Base-by-base conservation (phyloP, 148 eudicot genomes). In the Dianthus caryophyllus region DNA sequence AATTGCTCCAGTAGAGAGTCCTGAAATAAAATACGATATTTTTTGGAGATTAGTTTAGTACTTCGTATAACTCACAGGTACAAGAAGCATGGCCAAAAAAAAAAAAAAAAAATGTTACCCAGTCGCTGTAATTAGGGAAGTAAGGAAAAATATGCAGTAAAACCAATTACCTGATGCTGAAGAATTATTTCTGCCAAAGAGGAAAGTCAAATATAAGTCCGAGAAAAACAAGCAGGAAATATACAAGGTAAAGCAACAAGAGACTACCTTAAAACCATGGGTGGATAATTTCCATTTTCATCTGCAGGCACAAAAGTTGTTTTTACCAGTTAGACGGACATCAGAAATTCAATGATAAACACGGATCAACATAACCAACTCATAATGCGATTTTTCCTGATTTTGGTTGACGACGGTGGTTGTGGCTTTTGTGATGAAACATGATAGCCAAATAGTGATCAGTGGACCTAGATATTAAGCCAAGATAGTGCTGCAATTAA, bases 271-370 rank as follows among this genome's bases (percentile, higher is more conserved):
- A 53, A 26, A 56, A 51, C 56, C 39, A 84, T 16, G 64, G 85
- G 86, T 14, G 67, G 91, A 75, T 75, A 88, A 17, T 21, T 83
- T 69, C 96, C 96, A 73, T 54, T 74, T 67, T 63, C 60, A 80
- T 86, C 96, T 88, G 89, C 80, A 76, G 41, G 21, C 53, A 20
- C 24, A 51, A 51, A 21, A 48, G 9, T 20, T 54, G 20, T 59
- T 25, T 10, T 29, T 9, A 11, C 25, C 25, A 60, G 16, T 60
- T 27, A 27, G 38, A 29, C 27, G 11, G 57, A 52, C 61, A 56
- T 18, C 61, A 6, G 8, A 38, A 15, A 18, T 26, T 26, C n/a
- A 56, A 15, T 24, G n/a, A 33, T 38, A 56, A 13, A 29, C 33
- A 27, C 1, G n/a, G 33, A 56, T 25, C 36, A 56, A 15, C 61